Percentiles rank a stretch among this genome's conserved stretches.
Evolutionary conservation across 2,329 filamentous ascomycete species (phyloP).

Genomic region (Aspergillus hiratsukae): DNA sequence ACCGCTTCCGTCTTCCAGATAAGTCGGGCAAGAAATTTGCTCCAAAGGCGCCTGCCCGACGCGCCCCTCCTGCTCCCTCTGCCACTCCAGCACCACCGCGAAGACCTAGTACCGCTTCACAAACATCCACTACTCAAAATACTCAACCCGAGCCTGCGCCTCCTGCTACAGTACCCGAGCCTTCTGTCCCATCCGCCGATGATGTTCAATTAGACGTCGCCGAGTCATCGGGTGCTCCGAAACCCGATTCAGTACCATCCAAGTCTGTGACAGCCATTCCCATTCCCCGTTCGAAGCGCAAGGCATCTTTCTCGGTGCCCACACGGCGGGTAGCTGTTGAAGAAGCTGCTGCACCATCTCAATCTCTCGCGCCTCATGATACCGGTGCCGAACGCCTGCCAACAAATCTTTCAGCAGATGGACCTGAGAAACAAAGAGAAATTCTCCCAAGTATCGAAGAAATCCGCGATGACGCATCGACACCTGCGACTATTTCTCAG

Average conservation of each 20-base stretch:
- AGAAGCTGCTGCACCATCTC: slow-evolving; percentile 12
- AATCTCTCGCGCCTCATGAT: slow-evolving; percentile 12
- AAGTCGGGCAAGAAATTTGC: slow-evolving; percentile 76
- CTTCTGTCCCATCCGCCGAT: slow-evolving; percentile 1
- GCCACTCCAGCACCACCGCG: slow-evolving; percentile 32
- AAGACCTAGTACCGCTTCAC: slow-evolving; percentile 38
- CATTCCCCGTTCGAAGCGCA: slow-evolving; percentile 26
- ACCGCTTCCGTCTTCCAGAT: slow-evolving; percentile 25
- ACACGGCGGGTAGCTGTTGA: slow-evolving; percentile 1
- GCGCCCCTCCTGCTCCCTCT: slow-evolving; percentile 43
- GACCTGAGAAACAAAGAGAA: slow-evolving; percentile 6
- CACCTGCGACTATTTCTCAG: slow-evolving; percentile 4
- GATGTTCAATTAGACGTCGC: slow-evolving; percentile 19
- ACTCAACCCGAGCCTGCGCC: slow-evolving; percentile 18
- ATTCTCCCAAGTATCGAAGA: slow-evolving; percentile 4
- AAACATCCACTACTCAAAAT: slow-evolving; percentile 23
- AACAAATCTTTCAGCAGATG: slow-evolving; percentile 11
- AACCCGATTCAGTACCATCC: background rate
- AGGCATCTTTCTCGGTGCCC: slow-evolving; percentile 20
- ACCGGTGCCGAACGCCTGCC: slow-evolving; percentile 11
- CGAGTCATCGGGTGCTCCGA: slow-evolving; percentile 7
- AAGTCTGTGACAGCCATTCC: slow-evolving; percentile 20
- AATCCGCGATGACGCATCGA: slow-evolving; percentile 3
- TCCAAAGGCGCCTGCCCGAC: slow-evolving; percentile 62
- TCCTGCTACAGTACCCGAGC: slow-evolving; percentile 7